Percentiles rank a stretch among this genome's conserved stretches.
Conservation (phyloP, 73 alveolate species). For the Paramecium primaurelia region DNA sequence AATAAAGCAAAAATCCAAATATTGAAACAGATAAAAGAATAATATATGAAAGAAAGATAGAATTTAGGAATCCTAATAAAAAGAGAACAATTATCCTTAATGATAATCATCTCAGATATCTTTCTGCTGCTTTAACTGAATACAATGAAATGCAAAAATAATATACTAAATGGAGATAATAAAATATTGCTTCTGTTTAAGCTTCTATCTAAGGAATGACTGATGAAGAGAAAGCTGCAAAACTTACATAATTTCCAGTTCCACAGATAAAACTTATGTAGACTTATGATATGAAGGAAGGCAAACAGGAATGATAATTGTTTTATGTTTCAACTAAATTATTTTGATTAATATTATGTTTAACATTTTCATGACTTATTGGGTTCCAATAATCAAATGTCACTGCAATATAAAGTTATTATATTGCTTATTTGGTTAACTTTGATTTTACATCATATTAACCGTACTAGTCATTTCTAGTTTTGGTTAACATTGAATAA, state of each 20-base stretch:
- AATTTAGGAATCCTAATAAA: not conserved
- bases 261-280: not conserved
- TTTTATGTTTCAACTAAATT: not conserved
- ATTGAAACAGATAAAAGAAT: not conserved
- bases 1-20: not conserved
- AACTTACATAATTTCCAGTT: not conserved
- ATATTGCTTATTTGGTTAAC: not conserved
- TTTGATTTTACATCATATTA: not conserved
- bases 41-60: not conserved
- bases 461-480: not conserved
- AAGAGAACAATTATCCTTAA: not conserved
- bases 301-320: not conserved
- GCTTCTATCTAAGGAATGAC: not conserved
- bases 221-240: not conserved
- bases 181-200: conserved; percentile 8
- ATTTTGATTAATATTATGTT: not conserved
- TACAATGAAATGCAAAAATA: not conserved
- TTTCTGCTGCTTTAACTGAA: not conserved
- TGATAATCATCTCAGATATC: not conserved
- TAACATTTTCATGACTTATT: not conserved
- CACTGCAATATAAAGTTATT: not conserved
- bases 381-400: not conserved
- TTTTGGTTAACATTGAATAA: not conserved
- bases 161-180: conserved; percentile 40
- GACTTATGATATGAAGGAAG: not conserved